phyloP scores from a whole-genome alignment of 345 rosid genomes.

The Corymbia maculata region DNA sequence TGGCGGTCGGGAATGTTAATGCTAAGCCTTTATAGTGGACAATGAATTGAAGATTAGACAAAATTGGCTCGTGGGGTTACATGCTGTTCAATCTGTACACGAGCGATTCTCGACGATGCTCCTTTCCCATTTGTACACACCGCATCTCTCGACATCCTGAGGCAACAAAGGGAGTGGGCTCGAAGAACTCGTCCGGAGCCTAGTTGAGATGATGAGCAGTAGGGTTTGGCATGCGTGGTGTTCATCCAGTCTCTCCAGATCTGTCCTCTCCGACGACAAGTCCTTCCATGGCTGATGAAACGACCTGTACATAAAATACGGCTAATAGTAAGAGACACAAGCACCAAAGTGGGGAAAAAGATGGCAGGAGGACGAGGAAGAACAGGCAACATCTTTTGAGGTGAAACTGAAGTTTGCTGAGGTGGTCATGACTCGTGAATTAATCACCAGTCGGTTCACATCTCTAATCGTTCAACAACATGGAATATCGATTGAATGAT shows the following conservation, averaged over 20 bases:
- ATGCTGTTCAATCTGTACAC: background rate
- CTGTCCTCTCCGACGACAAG: conserved; percentile 23
- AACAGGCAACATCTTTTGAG: background rate
- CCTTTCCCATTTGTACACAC: conserved; percentile 55
- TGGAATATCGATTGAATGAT: background rate
- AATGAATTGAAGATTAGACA: background rate
- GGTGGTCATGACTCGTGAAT: background rate
- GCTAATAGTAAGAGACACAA: background rate
- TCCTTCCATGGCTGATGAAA: conserved; percentile 62
- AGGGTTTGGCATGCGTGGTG: conserved; percentile 58
- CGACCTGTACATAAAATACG: conserved; percentile 39
- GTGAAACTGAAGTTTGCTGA: background rate
- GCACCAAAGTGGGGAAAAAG: background rate
- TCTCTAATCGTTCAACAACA: background rate
- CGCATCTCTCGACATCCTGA: conserved; percentile 24
- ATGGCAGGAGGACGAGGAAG: background rate
- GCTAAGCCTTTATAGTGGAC: background rate
- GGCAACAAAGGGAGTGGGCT: conserved; percentile 15
- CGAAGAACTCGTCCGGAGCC: conserved; percentile 24
- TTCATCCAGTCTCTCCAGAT: conserved; percentile 43
- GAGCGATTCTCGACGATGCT: conserved; percentile 12
- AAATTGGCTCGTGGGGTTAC: background rate
- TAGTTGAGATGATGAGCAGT: conserved; percentile 21
- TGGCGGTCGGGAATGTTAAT: background rate
- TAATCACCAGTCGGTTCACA: background rate